phyloP scores from a whole-genome alignment of 1,284 basidiomycete species.

The Somion occarium region DNA sequence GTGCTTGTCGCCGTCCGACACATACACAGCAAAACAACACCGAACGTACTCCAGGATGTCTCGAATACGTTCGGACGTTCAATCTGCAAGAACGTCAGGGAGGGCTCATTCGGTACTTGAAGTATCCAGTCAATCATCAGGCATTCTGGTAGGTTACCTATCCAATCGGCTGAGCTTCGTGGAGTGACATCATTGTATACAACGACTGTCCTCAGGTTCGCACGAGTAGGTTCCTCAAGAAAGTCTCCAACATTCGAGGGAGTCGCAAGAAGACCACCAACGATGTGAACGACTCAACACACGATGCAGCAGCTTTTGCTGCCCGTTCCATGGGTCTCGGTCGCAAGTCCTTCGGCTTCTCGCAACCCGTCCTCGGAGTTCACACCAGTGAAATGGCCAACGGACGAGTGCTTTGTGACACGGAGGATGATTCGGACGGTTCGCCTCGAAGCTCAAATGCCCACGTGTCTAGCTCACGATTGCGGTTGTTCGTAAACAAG shows the following conservation, averaged over 20 bases:
- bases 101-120: no score
- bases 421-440: background rate
- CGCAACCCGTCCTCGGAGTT: conserved; percentile 3
- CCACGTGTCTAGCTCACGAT: background rate
- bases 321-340: conserved; percentile 4
- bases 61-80: no score
- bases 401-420: conserved; percentile 2
- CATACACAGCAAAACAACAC: no score
- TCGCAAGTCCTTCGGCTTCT: conserved; percentile 7
- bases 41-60: no score
- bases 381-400: background rate
- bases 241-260: conserved; percentile 18
- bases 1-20: no score
- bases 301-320: conserved; percentile 4
- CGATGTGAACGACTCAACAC: background rate
- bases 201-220: conserved; percentile 13
- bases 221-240: conserved; percentile 24
- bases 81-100: no score
- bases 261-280: conserved; percentile 14
- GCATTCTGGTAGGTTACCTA: background rate
- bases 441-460: background rate
- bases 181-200: background rate
- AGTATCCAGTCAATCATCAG: background rate
- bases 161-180: background rate
- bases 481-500: background rate